Base-by-base conservation (phyloP, 1,139 yeast species). In the Magnusiomyces ingens region DNA sequence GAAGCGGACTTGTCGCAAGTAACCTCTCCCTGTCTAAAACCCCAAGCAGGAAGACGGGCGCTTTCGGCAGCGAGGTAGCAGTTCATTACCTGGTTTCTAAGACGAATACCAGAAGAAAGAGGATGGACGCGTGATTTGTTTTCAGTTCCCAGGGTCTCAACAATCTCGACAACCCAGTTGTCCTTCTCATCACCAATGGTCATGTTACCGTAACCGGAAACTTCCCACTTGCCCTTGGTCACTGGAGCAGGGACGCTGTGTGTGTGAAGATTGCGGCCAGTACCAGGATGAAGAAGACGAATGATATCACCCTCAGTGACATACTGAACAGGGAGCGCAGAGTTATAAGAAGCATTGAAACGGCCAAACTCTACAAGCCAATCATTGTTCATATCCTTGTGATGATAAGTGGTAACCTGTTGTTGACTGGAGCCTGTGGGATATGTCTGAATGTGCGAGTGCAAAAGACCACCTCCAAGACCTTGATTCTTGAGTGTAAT, bases 391-490 rank as follows among this genome's bases (percentile, higher is more conserved):
- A 82, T 65, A 71, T 93, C 99, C 73, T 88, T 88, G 75, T 89
- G 97, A 52, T 89, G 82, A 70, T 93, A 93, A 37, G 96, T 87
- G 47, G 99, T 93, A 54, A 93, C 87, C 73, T 93, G 99, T 72
- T 93, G 98, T 73, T 93, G 99, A 63, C 80, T 78, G 18, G 98
- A 91, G 54, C 99, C 99, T 64, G 83, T 95, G 46, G 99, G 99
- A 75, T 76, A 93, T 12, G 89, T 76, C 73, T 93, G 98, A 51
- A 87, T 81, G 69, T 93, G 99, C 12, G 99, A 93, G 72, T 93
- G 99, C 65, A 93, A 79, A 62, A 94, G 76, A 45, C 95, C 95
- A 59, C 97, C 96, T 58, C 93, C 84, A 60, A 90, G 78, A 48
- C 96, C 97, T 73, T 89, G 96, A 69, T 84, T 88, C 71, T 90